These are phyloP conservation scores for Chrysoporthe cubensis DNA, from an alignment of 2,329 filamentous ascomycete species.

Conservation along the genomic window DNA sequence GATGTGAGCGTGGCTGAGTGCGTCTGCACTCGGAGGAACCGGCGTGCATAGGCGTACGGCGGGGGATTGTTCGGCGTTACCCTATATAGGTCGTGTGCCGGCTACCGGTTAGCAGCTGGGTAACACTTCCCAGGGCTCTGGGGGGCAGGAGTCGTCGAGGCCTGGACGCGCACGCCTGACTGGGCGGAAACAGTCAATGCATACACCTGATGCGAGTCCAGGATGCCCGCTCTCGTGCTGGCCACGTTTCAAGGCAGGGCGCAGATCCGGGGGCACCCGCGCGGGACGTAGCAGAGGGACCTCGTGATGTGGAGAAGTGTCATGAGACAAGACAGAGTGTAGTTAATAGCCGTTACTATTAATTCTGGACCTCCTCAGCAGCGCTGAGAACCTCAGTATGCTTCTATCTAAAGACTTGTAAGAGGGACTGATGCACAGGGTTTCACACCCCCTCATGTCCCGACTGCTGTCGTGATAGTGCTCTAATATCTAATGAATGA, in stretches of 20 bases:
- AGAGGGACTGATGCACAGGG: neutral
- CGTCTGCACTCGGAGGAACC: too few species aligned
- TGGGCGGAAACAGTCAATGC: neutral
- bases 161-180: neutral
- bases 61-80: too few species aligned
- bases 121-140: too few species aligned
- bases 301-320: neutral
- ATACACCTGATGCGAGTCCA: neutral
- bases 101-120: too few species aligned
- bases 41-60: too few species aligned
- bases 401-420: conserved; percentile 18
- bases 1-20: too few species aligned
- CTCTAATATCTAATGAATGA: conserved; percentile 18
- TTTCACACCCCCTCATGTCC: conserved; percentile 3
- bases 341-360: conserved; percentile 11
- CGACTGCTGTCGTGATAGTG: neutral
- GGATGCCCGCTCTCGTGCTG: neutral
- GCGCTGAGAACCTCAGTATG: conserved; percentile 11
- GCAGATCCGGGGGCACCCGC: neutral
- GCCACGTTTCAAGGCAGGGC: neutral
- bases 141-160: too few species aligned
- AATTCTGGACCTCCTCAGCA: conserved; percentile 12
- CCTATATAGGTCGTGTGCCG: too few species aligned
- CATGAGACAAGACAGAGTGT: conserved; percentile 11
- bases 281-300: neutral